A percentile compares a stretch with the other conserved stretches of the same genome.
Evolutionary conservation across 2,329 filamentous ascomycete genomes (phyloP).

Genomic region (Paraphoma chrysanthemicola): DNA sequence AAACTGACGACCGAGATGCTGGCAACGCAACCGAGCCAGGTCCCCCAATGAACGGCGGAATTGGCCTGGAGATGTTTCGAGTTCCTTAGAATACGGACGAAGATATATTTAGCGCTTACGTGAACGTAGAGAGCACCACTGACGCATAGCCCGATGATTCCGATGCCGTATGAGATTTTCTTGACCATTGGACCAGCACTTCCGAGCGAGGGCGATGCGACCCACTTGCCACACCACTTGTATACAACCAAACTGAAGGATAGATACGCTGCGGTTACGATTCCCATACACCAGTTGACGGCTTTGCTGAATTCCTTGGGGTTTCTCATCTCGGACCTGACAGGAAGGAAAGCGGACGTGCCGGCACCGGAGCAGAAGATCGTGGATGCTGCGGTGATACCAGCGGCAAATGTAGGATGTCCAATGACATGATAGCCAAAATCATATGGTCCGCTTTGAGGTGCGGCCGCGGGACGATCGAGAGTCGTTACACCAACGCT

Average conservation of each 20-base stretch:
- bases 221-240: slow-evolving; percentile 67
- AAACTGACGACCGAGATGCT: slow-evolving; percentile 55
- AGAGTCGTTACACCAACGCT: slow-evolving; percentile 63
- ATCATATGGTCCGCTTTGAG: slow-evolving; percentile 65
- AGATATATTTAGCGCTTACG: slow-evolving; percentile 62
- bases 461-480: slow-evolving; percentile 67
- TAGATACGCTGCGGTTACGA: slow-evolving; percentile 66
- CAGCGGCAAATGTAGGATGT: slow-evolving; percentile 64
- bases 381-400: slow-evolving; percentile 62
- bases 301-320: slow-evolving; percentile 68
- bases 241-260: slow-evolving; percentile 68
- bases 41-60: slow-evolving; percentile 64
- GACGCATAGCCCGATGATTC: slow-evolving; percentile 61
- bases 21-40: slow-evolving; percentile 58
- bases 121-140: slow-evolving; percentile 57
- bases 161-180: slow-evolving; percentile 68
- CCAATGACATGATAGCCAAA: slow-evolving; percentile 65
- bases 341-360: slow-evolving; percentile 67
- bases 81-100: slow-evolving; percentile 62
- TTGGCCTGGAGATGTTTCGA: slow-evolving; percentile 61
- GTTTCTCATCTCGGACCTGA: slow-evolving; percentile 69
- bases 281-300: slow-evolving; percentile 64
- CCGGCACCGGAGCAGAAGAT: slow-evolving; percentile 68
- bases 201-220: slow-evolving; percentile 67
- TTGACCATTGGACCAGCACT: slow-evolving; percentile 66